phyloP scores from a whole-genome alignment of 2,329 filamentous ascomycete genomes.

The Chaetoscypha palmicola region DNA sequence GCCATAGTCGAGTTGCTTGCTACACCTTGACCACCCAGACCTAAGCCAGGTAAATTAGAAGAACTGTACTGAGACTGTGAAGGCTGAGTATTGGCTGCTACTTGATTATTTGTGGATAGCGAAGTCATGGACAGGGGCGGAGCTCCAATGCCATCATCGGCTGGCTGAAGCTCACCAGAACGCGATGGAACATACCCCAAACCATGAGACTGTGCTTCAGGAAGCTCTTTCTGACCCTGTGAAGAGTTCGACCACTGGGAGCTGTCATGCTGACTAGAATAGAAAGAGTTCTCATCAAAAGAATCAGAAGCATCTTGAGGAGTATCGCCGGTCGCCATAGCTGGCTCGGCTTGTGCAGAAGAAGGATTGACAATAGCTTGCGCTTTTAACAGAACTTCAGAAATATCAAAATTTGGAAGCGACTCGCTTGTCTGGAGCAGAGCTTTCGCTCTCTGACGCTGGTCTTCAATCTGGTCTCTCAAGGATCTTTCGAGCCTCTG shows the following conservation, averaged over 20 bases:
- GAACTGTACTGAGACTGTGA: constrained; percentile 10
- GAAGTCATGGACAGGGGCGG: constrained; percentile 24
- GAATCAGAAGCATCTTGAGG: constrained; percentile 68
- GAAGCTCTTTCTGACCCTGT: constrained; percentile 21
- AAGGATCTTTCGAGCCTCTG: constrained; percentile 72
- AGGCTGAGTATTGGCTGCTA: constrained; percentile 18
- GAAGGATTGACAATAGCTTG: constrained; percentile 62
- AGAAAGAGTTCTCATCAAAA: constrained; percentile 90
- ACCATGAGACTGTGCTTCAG: constrained; percentile 20
- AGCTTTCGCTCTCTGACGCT: constrained; percentile 38
- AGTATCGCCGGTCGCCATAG: constrained; percentile 44
- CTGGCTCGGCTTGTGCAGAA: constrained; percentile 50
- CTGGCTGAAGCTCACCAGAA: constrained; percentile 16
- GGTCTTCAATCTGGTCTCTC: constrained; percentile 68
- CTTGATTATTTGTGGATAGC: constrained; percentile 27
- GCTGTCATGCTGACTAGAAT: constrained; percentile 89
- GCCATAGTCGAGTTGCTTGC: background rate
- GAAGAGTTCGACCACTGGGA: constrained; percentile 44
- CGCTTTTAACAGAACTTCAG: constrained; percentile 65
- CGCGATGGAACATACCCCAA: constrained; percentile 19
- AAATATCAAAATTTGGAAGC: constrained; percentile 60
- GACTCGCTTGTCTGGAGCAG: constrained; percentile 41
- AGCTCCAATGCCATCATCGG: constrained; percentile 18
- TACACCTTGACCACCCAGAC: background rate
- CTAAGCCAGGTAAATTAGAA: background rate